phyloP scores from a whole-genome alignment of 1,284 basidiomycete genomes.

The Coriolopsis trogii region DNA sequence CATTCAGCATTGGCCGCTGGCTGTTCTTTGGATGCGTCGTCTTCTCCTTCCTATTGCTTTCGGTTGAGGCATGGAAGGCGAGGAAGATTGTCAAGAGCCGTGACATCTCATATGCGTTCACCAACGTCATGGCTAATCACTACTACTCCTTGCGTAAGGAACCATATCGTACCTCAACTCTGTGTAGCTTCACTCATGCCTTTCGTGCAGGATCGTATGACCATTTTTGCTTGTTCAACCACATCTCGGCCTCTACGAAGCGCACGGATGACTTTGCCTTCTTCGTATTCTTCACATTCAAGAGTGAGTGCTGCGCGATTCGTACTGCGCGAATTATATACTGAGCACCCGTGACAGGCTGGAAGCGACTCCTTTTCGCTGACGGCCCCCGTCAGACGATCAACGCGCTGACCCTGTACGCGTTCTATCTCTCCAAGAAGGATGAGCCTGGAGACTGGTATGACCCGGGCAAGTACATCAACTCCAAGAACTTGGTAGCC shows the following conservation, averaged over 20 bases:
- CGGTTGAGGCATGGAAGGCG: slow-evolving; percentile 91
- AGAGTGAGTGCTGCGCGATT: slow-evolving; percentile 78
- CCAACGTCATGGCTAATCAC: slow-evolving; percentile 96
- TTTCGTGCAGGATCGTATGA: slow-evolving; percentile 79
- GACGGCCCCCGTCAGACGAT: slow-evolving; percentile 97
- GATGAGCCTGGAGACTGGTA: slow-evolving; percentile 71
- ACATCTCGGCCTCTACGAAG: slow-evolving; percentile 95
- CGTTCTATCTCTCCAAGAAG: slow-evolving; percentile 83
- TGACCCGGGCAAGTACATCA: slow-evolving; percentile 69
- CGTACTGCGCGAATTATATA: too few species aligned
- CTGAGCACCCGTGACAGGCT: slow-evolving; percentile 66
- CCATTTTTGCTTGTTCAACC: slow-evolving; percentile 97
- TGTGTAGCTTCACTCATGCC: slow-evolving; percentile 1
- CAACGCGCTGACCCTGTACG: slow-evolving; percentile 93
- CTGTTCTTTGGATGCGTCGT: slow-evolving; percentile 98
- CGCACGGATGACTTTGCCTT: slow-evolving; percentile 97
- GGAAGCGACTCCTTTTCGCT: slow-evolving; percentile 93
- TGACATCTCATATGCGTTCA: slow-evolving; percentile 97
- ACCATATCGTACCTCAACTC: slow-evolving; percentile 4
- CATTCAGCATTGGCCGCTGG: slow-evolving; percentile 92
- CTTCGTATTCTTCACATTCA: slow-evolving; percentile 99
- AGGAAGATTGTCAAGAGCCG: slow-evolving; percentile 92
- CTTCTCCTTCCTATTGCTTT: slow-evolving; percentile 92
- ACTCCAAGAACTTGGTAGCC: slow-evolving; percentile 71
- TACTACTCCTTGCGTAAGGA: slow-evolving; percentile 89